Evolutionary conservation across 192 early-diverging fungal species (phyloP), one percentile per base, ranked within the genome.

Genomic region (Fimicolochytrium jonesii): DNA sequence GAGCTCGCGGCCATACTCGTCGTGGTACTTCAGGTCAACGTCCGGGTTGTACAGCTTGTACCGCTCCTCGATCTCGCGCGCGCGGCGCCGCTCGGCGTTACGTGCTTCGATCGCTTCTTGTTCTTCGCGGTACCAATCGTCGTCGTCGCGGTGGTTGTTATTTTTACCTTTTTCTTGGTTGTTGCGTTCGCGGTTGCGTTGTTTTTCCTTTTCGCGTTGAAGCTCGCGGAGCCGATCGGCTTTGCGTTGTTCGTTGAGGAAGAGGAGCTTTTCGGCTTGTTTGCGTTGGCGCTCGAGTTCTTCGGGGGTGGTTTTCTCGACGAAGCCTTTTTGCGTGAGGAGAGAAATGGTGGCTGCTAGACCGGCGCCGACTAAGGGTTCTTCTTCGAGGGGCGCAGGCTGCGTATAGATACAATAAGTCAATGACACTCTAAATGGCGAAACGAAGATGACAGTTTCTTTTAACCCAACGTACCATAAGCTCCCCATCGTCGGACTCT

Each of bases 1-100:
- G 69, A 98, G 66, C 30, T 80, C 68, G 54, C 88, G 78, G 7
- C 95, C 95, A 31, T 79, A 80, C 44, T 91, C 90, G 70, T 98
- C 94, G n/a, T 85, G 80, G 65, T 98, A 96, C 67, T 91, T 88
- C 11, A 98, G 68, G 32, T 90, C 84, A 30, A 98, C 86, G 43
- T 92, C 87, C 0, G 95, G 95, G 53, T 84, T 90, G 59, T 98
- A 98, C 60, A 93, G 79, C 56, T 85, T 84, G 82, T 96, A 93
- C 6, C 88, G 87, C 33, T 90, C 84, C 52, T 76, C 70, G 2
- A 68, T 34, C 57, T 78, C 78, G 18, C 71, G 59, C 42, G 56
- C 44, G 18, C 73, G 47, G 47, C 61, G 35, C 1, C 76, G 60
- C 51, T 81, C 82, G 39, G 56, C 64, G 20, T 66, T 58, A 11